Conservation (phyloP, 1,284 basidiomycete genomes). For the Neolentinus lepideus region DNA sequence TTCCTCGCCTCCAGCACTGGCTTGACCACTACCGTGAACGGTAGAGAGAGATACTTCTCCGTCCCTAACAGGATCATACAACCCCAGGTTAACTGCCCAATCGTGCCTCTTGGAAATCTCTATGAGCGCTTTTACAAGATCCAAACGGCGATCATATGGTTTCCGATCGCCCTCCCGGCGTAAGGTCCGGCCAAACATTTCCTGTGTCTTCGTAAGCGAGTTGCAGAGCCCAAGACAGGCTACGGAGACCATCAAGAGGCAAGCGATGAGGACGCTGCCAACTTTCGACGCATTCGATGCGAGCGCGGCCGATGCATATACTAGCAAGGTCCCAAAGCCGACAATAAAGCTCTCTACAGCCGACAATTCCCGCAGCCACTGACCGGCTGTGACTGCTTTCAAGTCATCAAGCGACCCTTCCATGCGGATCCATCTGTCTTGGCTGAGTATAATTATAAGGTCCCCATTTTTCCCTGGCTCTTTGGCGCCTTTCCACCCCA, state of each 20-base stretch:
- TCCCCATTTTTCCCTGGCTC: conserved; percentile 5
- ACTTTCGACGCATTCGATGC: not conserved
- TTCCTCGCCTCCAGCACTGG: no score
- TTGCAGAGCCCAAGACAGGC: not conserved
- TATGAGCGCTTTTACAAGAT: conserved; percentile 1
- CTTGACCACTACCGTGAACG: no score
- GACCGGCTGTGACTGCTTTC: conserved; percentile 4
- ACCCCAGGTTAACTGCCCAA: conserved; percentile 5
- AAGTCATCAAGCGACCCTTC: conserved; percentile 7
- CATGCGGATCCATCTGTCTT: conserved; percentile 10
- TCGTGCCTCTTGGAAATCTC: not conserved
- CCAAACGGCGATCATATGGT: not conserved
- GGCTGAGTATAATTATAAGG: conserved; percentile 10
- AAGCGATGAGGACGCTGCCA: not conserved
- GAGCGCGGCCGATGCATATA: not conserved
- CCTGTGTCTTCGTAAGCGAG: not conserved
- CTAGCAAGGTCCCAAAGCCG: not conserved
- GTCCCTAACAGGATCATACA: no score
- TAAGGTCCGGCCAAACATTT: not conserved
- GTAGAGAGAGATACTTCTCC: no score
- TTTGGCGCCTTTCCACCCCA: conserved; percentile 1
- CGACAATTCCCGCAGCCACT: not conserved
- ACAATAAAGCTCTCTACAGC: not conserved
- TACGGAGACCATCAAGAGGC: not conserved
- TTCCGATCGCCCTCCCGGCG: not conserved